A percentile compares a stretch with the other conserved stretches of the same genome.
These are phyloP conservation scores for Cryptococcus hybrid DNA, from an alignment of 1,284 basidiomycete genomes.

Conservation along the genomic window DNA sequence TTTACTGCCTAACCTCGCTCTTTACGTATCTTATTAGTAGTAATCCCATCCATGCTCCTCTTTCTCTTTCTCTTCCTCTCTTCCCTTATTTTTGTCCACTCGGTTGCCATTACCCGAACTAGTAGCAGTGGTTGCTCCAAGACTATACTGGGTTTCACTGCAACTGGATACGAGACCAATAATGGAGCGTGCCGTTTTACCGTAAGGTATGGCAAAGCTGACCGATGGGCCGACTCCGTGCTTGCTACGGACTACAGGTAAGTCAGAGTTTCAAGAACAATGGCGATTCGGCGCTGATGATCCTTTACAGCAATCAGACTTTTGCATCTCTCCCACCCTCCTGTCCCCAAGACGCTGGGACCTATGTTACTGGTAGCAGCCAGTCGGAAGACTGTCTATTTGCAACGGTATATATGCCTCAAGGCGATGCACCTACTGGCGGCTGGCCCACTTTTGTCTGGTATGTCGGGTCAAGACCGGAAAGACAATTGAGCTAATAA, in stretches of 20 bases:
- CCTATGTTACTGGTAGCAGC: slow-evolving; percentile 50
- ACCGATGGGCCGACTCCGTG: slow-evolving; percentile 29
- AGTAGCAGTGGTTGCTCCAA: background rate
- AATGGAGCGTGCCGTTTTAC: slow-evolving; percentile 39
- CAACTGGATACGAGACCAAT: slow-evolving; percentile 1
- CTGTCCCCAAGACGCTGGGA: slow-evolving; percentile 60
- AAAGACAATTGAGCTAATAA: slow-evolving; percentile 2
- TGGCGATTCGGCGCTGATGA: background rate
- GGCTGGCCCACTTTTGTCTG: slow-evolving; percentile 62
- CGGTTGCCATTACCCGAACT: background rate
- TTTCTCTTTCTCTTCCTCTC: background rate
- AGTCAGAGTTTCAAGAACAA: slow-evolving; percentile 3
- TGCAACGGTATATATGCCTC: slow-evolving; percentile 70
- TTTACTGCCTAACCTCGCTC: background rate
- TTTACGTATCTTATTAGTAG: background rate
- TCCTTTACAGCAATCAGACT: slow-evolving; percentile 41
- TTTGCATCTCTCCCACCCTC: slow-evolving; percentile 61
- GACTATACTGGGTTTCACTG: background rate
- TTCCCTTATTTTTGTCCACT: background rate
- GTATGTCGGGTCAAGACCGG: slow-evolving; percentile 36
- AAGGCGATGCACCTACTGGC: slow-evolving; percentile 35
- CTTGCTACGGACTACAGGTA: slow-evolving; percentile 15
- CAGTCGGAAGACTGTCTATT: slow-evolving; percentile 73
- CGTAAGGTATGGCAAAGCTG: slow-evolving; percentile 31
- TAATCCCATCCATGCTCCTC: background rate